phyloP scores from a whole-genome alignment of 768 basidiomycete genomes.

The Lepiota subincarnata region DNA sequence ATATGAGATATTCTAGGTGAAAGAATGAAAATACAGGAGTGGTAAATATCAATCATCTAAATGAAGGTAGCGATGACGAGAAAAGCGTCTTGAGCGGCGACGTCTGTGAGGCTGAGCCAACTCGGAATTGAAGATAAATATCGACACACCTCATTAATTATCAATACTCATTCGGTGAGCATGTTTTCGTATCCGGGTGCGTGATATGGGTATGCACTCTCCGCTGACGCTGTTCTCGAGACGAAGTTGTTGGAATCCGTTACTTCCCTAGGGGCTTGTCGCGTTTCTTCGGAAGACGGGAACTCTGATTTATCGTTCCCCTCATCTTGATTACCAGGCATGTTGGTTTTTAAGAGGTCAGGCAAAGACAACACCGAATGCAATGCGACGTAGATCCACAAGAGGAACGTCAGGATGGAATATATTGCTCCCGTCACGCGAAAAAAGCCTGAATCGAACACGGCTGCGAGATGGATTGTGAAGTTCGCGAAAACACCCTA shows the following conservation, averaged over 20 bases:
- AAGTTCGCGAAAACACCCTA: constrained; percentile 59
- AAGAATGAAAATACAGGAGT: too few species aligned
- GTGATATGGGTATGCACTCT: neutral
- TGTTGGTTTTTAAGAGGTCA: neutral
- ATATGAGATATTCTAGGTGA: too few species aligned
- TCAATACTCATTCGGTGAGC: neutral
- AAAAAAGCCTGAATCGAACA: constrained; percentile 52
- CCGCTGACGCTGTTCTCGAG: neutral
- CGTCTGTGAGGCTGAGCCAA: too few species aligned
- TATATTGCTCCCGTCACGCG: constrained; percentile 56
- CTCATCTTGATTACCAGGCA: neutral
- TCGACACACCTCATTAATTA: neutral
- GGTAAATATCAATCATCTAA: too few species aligned
- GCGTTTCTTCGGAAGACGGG: neutral
- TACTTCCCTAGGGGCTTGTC: too few species aligned
- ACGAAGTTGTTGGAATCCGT: neutral
- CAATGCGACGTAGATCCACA: constrained; percentile 48
- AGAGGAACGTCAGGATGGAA: constrained; percentile 41
- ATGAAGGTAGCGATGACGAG: too few species aligned
- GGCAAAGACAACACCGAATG: constrained; percentile 30
- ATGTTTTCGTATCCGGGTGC: neutral
- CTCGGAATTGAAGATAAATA: too few species aligned
- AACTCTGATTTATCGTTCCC: neutral
- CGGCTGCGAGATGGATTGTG: constrained; percentile 46
- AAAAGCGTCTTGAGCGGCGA: too few species aligned